These are phyloP conservation scores for Ogataea populi-albae DNA, from an alignment of 805 yeast genomes.

Conservation along the genomic window DNA sequence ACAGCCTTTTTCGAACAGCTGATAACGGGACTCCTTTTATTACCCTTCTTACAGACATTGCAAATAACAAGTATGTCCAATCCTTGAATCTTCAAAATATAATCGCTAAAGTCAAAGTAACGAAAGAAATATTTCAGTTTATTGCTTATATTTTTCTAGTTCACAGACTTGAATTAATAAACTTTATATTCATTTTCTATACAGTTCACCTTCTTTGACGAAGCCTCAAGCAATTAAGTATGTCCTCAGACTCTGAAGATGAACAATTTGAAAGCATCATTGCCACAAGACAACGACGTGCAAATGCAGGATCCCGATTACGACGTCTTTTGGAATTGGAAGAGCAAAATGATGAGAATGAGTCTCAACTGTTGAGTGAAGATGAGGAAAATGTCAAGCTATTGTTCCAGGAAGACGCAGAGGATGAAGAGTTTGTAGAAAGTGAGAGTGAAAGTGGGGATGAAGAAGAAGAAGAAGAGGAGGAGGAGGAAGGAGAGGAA, in stretches of 20 bases:
- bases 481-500: slow-evolving; percentile 30
- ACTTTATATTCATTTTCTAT: background rate
- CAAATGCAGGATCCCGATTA: slow-evolving; percentile 89
- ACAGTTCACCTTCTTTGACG: slow-evolving; percentile 4
- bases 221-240: no score
- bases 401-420: slow-evolving; percentile 64
- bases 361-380: slow-evolving; percentile 19
- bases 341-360: slow-evolving; percentile 49
- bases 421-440: slow-evolving; percentile 48
- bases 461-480: slow-evolving; percentile 33
- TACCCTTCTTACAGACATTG: background rate
- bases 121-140: background rate
- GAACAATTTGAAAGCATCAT: slow-evolving; percentile 55
- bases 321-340: slow-evolving; percentile 70
- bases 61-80: background rate
- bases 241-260: slow-evolving; percentile 24
- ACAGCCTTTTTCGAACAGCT: background rate
- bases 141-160: background rate
- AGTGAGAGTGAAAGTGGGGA: slow-evolving; percentile 27
- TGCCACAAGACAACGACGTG: slow-evolving; percentile 70
- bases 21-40: background rate
- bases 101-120: no score
- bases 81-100: no score
- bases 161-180: background rate
- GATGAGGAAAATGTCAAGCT: slow-evolving; percentile 80